A percentile compares a stretch with the other conserved stretches of the same genome.
phyloP scores from a whole-genome alignment of 2,329 filamentous ascomycete genomes.

The Aspergillus versicolor region DNA sequence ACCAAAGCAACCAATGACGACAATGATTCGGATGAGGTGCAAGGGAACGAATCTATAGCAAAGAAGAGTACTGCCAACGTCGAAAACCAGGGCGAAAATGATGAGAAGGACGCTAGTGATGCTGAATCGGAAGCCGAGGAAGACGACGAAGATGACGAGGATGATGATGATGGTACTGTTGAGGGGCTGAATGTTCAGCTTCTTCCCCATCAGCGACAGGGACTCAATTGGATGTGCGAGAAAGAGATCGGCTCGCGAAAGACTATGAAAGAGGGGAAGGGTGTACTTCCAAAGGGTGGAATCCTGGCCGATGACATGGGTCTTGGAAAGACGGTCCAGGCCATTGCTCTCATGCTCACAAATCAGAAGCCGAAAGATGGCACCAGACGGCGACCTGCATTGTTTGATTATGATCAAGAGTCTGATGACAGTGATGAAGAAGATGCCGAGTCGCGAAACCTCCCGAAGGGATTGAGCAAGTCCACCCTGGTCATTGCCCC shows the following conservation, averaged over 20 bases:
- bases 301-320: constrained; percentile 97
- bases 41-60: constrained; percentile 47
- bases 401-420: constrained; percentile 54
- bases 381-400: constrained; percentile 11
- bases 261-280: constrained; percentile 72
- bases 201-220: constrained; percentile 90
- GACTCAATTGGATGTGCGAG: constrained; percentile 91
- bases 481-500: constrained; percentile 90
- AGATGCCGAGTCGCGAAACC: constrained; percentile 57
- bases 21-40: constrained; percentile 34
- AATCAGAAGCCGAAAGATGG: constrained; percentile 68
- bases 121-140: constrained; percentile 23
- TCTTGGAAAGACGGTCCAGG: constrained; percentile 92
- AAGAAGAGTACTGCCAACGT: constrained; percentile 23
- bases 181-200: constrained; percentile 85
- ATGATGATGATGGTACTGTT: constrained; percentile 63
- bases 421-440: constrained; percentile 37
- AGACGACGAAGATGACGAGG: constrained; percentile 53
- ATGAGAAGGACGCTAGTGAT: constrained; percentile 30
- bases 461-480: constrained; percentile 68
- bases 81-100: constrained; percentile 36
- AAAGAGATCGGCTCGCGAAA: constrained; percentile 86
- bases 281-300: constrained; percentile 79
- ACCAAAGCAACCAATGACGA: constrained; percentile 28
- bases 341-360: constrained; percentile 80